Base-by-base conservation (phyloP, 805 yeast genomes). In the Phaffomyces thermotolerans region DNA sequence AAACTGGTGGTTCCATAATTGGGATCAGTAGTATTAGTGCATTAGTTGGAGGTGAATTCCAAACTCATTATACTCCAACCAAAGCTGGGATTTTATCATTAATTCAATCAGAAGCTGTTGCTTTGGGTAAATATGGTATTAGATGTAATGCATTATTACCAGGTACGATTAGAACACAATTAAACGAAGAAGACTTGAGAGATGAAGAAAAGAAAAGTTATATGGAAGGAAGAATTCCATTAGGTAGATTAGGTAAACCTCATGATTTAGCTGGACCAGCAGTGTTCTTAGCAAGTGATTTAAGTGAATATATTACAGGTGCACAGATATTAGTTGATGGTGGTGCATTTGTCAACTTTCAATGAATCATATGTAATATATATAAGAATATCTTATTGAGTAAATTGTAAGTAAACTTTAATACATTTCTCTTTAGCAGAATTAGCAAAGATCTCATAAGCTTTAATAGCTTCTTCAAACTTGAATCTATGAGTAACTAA, bases 401-500 rank as follows among this genome's bases (percentile, higher is more conserved):
- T 30, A 35, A 52, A 54, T 43, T 53, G 50, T 12, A 58, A 38
- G 33, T 46, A 55, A 14, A 56, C 58, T 63, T 80, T 80, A 54
- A 80, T 79, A 47, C 81, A 76, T 35, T 77, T 79, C 49, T 67
- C 71, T 33, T 72, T 70, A 8, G 76, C 68, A 45, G 82, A 78
- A 39, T 69, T 54, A n/a, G 62, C 57, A 43, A 78, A 81, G n/a
- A 72, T 65, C 15, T 79, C 81, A 53, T 80, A 80, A 23, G 85
- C 84, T 50, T 76, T 63, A 51, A 74, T 69, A 42, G 81, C 72
- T 44, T 79, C 80, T 36, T 62, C 58, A 52, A 78, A 71, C 48
- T 71, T 68, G 66, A 72, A 78, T 48, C 75, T 72, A 54, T 79
- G 82, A 18, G 84, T 78, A 41, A 77, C 77, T 58, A 80, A 68